These are phyloP conservation scores for Suillus weaverae DNA, from an alignment of 768 basidiomycete genomes.

Conservation along the genomic window DNA sequence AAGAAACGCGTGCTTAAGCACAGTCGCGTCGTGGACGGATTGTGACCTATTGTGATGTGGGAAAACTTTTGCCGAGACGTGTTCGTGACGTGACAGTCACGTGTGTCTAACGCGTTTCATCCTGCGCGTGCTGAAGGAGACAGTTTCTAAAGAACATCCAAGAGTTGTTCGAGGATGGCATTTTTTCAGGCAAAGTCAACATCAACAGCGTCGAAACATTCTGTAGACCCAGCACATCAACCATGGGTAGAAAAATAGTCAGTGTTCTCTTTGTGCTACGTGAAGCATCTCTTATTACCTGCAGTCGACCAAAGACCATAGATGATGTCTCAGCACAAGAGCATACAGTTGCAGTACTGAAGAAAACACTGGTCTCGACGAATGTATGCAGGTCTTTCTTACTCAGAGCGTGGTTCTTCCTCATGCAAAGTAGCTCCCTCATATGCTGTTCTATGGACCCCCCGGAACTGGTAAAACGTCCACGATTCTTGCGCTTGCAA, in stretches of 20 bases:
- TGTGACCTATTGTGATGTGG: conserved; percentile 26
- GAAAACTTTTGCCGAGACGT: conserved; percentile 29
- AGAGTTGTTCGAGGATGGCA: conserved; percentile 42
- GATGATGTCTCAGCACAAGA: conserved; percentile 98
- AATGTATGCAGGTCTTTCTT: conserved; percentile 59
- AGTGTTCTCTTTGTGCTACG: conserved; percentile 22
- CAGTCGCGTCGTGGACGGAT: conserved; percentile 17
- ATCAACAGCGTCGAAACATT: conserved; percentile 44
- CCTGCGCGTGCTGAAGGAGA: not conserved
- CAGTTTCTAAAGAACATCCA: not conserved
- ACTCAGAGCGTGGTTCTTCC: not conserved
- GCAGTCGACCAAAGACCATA: conserved; percentile 94
- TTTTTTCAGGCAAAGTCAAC: conserved; percentile 59
- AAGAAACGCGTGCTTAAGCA: conserved; percentile 19
- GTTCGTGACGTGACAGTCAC: conserved; percentile 42
- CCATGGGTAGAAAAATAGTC: conserved; percentile 99
- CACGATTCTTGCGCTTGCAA: conserved; percentile 90
- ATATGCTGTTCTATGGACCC: conserved; percentile 99
- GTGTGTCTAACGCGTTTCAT: conserved; percentile 45
- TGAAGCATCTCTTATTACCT: conserved; percentile 10
- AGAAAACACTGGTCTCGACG: conserved; percentile 86
- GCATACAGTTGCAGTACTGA: conserved; percentile 89
- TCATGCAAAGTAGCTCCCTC: conserved; percentile 70
- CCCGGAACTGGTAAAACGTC: conserved; percentile 99
- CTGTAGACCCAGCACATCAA: conserved; percentile 59